Percentiles rank a stretch among this genome's conserved stretches.
Evolutionary conservation across 495 filamentous ascomycete species (phyloP).

Genomic region (Schizothecium vesticola): DNA sequence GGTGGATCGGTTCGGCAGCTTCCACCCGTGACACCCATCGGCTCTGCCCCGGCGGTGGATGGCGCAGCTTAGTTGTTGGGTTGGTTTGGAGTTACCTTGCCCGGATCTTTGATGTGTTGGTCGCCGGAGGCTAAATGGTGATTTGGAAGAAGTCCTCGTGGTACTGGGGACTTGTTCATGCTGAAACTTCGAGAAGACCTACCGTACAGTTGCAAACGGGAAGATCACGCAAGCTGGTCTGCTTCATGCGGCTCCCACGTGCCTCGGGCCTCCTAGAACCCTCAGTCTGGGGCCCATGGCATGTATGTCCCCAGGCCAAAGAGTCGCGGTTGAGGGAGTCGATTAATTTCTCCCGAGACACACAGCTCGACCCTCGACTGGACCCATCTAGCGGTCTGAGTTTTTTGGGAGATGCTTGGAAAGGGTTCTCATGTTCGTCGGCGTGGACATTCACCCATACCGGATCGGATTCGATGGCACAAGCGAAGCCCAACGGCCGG

Average conservation of each 20-base stretch:
- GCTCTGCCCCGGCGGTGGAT: neutral
- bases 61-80: neutral
- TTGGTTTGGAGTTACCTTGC: neutral
- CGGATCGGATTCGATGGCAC: neutral
- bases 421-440: neutral
- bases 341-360: neutral
- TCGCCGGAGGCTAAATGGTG: neutral
- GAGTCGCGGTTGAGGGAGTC: neutral
- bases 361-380: no score
- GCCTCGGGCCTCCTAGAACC: neutral
- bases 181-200: neutral
- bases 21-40: neutral
- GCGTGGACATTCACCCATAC: neutral
- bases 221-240: neutral
- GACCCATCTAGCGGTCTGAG: no score
- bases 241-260: neutral
- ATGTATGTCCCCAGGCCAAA: neutral
- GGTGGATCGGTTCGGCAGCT: neutral
- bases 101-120: neutral
- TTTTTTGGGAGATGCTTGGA: neutral
- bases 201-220: neutral
- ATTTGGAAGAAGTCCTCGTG: neutral
- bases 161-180: neutral
- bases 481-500: neutral
- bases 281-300: neutral